Evolutionary conservation across 495 filamentous ascomycete genomes (phyloP).

Genomic region (Penicillium macrosclerotiorum): DNA sequence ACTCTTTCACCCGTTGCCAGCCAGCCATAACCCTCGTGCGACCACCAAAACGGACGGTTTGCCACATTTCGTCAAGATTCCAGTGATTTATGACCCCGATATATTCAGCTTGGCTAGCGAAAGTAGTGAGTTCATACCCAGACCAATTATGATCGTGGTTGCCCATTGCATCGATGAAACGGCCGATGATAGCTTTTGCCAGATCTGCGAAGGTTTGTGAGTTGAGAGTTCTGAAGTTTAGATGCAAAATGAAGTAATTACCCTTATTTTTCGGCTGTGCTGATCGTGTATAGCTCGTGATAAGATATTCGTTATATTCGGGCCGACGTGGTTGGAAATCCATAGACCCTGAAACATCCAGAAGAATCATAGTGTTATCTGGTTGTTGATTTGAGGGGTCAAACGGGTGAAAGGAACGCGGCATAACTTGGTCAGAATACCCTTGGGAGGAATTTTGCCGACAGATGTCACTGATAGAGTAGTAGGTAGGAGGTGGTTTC

Average conservation of each 20-base stretch:
- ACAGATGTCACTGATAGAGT: conserved; percentile 37
- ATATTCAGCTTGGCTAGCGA: conserved; percentile 33
- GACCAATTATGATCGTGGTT: conserved; percentile 38
- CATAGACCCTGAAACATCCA: conserved; percentile 49
- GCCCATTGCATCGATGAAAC: conserved; percentile 43
- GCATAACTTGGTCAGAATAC: conserved; percentile 47
- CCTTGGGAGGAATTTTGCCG: conserved; percentile 36
- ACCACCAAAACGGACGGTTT: conserved; percentile 35
- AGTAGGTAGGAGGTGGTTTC: conserved; percentile 38
- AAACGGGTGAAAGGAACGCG: conserved; percentile 30
- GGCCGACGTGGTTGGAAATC: conserved; percentile 41
- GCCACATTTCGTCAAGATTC: conserved; percentile 40
- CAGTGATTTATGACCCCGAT: conserved; percentile 38
- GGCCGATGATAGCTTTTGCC: conserved; percentile 41
- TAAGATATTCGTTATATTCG: conserved; percentile 41
- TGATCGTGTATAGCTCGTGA: conserved; percentile 33
- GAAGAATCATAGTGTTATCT: conserved; percentile 47
- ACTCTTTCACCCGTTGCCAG: conserved; percentile 49
- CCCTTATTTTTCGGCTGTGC: conserved; percentile 50
- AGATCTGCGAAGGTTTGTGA: conserved; percentile 27
- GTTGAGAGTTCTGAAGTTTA: no score
- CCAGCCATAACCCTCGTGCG: conserved; percentile 45
- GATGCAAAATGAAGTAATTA: no score
- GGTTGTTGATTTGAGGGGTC: conserved; percentile 32
- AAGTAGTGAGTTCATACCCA: conserved; percentile 45